A percentile compares a stretch with the other conserved stretches of the same genome.
Conservation (phyloP, 768 basidiomycete genomes). For the Rickenella mellea region DNA sequence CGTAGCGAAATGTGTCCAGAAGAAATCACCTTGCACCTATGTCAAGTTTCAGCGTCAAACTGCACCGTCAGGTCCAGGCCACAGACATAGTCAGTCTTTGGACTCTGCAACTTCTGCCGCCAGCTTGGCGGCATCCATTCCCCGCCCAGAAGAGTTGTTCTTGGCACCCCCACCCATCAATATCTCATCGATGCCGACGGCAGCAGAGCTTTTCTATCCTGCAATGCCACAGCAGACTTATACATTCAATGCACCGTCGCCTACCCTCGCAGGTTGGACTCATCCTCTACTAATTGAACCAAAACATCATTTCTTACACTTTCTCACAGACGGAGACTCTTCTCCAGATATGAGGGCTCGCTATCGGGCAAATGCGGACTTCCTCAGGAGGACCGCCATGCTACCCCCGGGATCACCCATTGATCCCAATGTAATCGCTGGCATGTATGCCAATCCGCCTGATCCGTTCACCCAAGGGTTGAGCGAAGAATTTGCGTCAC, state of each 20-base stretch:
- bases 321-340: constrained; percentile 1
- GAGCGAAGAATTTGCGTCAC: neutral
- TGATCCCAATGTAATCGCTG: neutral
- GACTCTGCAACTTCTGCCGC: constrained; percentile 8
- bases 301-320: no score
- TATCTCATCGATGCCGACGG: constrained; percentile 18
- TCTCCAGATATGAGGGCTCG: constrained; percentile 35
- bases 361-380: constrained; percentile 37
- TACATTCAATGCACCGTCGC: constrained; percentile 3
- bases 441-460: neutral
- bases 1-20: constrained; percentile 63
- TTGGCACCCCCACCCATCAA: constrained; percentile 28
- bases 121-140: constrained; percentile 17
- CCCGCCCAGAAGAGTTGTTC: constrained; percentile 32
- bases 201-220: constrained; percentile 2
- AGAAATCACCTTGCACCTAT: constrained; percentile 67
- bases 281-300: neutral
- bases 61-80: constrained; percentile 68
- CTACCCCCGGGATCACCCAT: neutral
- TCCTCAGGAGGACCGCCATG: constrained; percentile 24
- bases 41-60: constrained; percentile 80
- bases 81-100: constrained; percentile 20
- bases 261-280: neutral
- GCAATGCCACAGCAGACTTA: constrained; percentile 1
- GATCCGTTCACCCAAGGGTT: neutral